Conservation (phyloP, 1,284 basidiomycete species). For the Omphalotus olearius region DNA sequence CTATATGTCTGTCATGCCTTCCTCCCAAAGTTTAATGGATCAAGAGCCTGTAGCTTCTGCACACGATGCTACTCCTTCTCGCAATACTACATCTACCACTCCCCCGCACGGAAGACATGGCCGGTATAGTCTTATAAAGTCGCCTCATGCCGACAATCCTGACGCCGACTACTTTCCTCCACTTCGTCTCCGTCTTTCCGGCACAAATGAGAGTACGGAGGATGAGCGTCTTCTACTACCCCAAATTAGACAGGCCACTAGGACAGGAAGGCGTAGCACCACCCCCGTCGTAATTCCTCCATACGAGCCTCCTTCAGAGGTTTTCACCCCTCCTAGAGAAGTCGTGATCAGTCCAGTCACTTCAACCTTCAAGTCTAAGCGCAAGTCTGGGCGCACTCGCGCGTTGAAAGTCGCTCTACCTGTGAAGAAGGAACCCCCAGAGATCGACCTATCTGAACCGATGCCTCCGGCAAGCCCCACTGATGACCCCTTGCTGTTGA, state of each 20-base stretch:
- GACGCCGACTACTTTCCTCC: slow-evolving; percentile 48
- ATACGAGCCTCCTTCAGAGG: slow-evolving; percentile 60
- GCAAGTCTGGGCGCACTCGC: neutral
- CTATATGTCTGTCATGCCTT: neutral
- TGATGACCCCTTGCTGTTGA: slow-evolving; percentile 67
- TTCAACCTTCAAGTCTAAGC: slow-evolving; percentile 17
- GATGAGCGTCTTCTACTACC: slow-evolving; percentile 15
- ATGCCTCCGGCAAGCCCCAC: slow-evolving; percentile 67
- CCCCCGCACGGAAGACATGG: slow-evolving; percentile 18
- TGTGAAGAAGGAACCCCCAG: slow-evolving; percentile 53
- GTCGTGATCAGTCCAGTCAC: slow-evolving; percentile 42
- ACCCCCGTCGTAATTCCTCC: slow-evolving; percentile 45
- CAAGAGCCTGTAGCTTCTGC: neutral
- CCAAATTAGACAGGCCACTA: slow-evolving; percentile 18
- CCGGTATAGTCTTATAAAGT: slow-evolving; percentile 26
- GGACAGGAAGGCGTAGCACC: slow-evolving; percentile 26
- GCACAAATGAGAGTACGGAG: neutral
- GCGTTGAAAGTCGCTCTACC: slow-evolving; percentile 1
- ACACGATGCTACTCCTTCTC: slow-evolving; percentile 21
- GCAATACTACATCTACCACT: slow-evolving; percentile 25
- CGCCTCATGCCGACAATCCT: slow-evolving; percentile 44
- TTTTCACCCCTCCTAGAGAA: slow-evolving; percentile 66
- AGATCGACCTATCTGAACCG: slow-evolving; percentile 53
- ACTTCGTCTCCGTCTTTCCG: slow-evolving; percentile 18
- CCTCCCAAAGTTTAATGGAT: neutral